Evolutionary conservation across 2,329 filamentous ascomycete species (phyloP).

Genomic region (Phyllosticta ampelicida): DNA sequence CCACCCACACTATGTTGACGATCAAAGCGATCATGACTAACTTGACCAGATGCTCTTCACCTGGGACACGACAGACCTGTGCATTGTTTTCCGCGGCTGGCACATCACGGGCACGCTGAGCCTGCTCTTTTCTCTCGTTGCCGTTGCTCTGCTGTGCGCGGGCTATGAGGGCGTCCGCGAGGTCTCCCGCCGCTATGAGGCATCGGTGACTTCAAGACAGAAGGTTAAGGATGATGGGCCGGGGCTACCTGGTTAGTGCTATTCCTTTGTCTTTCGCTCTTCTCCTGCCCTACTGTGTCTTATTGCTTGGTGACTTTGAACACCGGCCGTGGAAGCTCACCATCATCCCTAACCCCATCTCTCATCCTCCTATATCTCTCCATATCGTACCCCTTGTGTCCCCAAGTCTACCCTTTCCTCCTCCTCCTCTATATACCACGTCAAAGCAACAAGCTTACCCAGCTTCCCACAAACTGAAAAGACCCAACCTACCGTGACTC

Average conservation of each 20-base stretch:
- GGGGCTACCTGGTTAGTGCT: slow-evolving; percentile 2
- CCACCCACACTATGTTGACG: not conserved
- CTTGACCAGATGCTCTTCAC: slow-evolving; percentile 83
- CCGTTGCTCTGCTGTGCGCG: slow-evolving; percentile 72
- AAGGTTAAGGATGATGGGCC: slow-evolving; percentile 1
- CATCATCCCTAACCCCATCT: not conserved
- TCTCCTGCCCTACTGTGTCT: not conserved
- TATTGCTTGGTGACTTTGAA: not conserved
- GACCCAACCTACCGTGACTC: slow-evolving; percentile 13
- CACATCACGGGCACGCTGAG: slow-evolving; percentile 64
- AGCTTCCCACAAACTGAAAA: not conserved
- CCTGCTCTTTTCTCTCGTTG: slow-evolving; percentile 71
- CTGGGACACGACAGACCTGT: slow-evolving; percentile 87
- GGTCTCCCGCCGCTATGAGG: slow-evolving; percentile 65
- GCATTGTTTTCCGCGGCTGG: slow-evolving; percentile 92
- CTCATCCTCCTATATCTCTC: not conserved
- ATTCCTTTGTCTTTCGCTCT: not conserved
- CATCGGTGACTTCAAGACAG: slow-evolving; percentile 18
- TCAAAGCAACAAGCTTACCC: not conserved
- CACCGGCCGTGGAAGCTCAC: not conserved
- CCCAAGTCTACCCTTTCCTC: too few species aligned
- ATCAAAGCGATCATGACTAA: not conserved
- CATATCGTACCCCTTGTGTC: too few species aligned
- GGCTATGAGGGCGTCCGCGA: slow-evolving; percentile 86
- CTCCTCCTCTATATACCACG: not conserved